Base-by-base conservation (phyloP, 306 rosid genomes). In the Medicago ruthenica region DNA sequence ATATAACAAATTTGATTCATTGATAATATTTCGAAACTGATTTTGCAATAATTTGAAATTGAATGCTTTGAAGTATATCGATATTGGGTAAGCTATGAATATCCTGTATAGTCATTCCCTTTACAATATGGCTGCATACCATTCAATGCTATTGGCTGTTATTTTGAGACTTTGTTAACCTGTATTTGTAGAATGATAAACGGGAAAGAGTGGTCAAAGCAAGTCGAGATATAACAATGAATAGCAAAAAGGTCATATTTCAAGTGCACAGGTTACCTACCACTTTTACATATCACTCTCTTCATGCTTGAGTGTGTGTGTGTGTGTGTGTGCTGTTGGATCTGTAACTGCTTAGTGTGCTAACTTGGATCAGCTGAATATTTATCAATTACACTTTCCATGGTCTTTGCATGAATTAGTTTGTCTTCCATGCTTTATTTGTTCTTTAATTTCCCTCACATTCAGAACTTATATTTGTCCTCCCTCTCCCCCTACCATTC, bases 191-290 rank as follows among this genome's bases (percentile, higher is more conserved):
- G 98, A 95, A 95, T 69, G 98, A 95, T 0, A 95, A 95, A 70
- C 96, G 97, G 63, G 98, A 95, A 84, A 86, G 96, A 82, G 87
- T 92, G 59, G 97, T 92, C 14, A 95, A 95, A 84, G 97, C 96
- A 48, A 95, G 98, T 57, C 98, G 98, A 48, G 96, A 95, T 51
- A 70, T 95, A 73, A 95, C 98, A 54, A 90, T 80, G 85, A 90
- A 95, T 86, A 95, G 98, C 88, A 95, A 95, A 85, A 95, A 95
- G 55, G 98, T 95, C 82, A 95, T 95, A 77, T 95, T 95, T 77
- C 98, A 94, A 81, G 98, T 95, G 73, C 98, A 95, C 85, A 90
- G 98, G 98, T 91, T 75, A 80, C 7, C 77, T 67, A 21, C 37
- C 13, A n/a, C 41, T 31, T 41, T 55, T 73, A n/a, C 21, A 17